phyloP scores from a whole-genome alignment of 129 eudicot species.

The Chrysanthemum makinoi region DNA sequence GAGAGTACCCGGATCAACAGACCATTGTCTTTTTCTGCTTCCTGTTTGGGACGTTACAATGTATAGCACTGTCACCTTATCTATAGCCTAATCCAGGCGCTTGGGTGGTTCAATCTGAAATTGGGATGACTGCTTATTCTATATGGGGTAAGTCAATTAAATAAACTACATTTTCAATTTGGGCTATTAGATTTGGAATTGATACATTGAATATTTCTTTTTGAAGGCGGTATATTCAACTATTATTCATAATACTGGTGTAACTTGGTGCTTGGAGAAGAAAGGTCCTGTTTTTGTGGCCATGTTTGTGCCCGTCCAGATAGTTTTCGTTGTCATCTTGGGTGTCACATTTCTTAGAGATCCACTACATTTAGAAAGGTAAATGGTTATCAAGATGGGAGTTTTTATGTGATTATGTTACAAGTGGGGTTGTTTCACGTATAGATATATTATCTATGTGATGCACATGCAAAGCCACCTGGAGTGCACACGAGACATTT shows the following conservation, averaged over 20 bases:
- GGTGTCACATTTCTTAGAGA: too few relatives aligned
- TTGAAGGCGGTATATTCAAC: constrained; percentile 18
- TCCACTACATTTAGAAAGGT: too few relatives aligned
- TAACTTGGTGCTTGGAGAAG: constrained; percentile 32
- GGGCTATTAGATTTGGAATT: neutral
- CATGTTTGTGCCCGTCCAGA: too few relatives aligned
- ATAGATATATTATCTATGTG: too few relatives aligned
- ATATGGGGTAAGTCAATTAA: constrained; percentile 22
- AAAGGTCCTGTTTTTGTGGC: constrained; percentile 30
- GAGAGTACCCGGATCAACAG: constrained; percentile 21
- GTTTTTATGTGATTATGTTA: too few relatives aligned
- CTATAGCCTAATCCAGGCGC: constrained; percentile 13
- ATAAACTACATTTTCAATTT: neutral
- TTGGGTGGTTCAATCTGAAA: constrained; percentile 18
- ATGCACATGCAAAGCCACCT: too few relatives aligned
- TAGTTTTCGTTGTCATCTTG: too few relatives aligned
- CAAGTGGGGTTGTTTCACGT: too few relatives aligned
- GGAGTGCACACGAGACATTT: too few relatives aligned
- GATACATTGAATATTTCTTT: neutral
- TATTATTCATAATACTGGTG: neutral
- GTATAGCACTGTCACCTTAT: constrained; percentile 10
- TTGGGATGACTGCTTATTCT: constrained; percentile 7
- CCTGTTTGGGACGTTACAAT: neutral
- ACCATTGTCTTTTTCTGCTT: constrained; percentile 24
- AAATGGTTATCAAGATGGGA: too few relatives aligned